A percentile compares a stretch with the other conserved stretches of the same genome.
phyloP scores from a whole-genome alignment of 495 filamentous ascomycete genomes.

The Penicillium verhagenii region DNA sequence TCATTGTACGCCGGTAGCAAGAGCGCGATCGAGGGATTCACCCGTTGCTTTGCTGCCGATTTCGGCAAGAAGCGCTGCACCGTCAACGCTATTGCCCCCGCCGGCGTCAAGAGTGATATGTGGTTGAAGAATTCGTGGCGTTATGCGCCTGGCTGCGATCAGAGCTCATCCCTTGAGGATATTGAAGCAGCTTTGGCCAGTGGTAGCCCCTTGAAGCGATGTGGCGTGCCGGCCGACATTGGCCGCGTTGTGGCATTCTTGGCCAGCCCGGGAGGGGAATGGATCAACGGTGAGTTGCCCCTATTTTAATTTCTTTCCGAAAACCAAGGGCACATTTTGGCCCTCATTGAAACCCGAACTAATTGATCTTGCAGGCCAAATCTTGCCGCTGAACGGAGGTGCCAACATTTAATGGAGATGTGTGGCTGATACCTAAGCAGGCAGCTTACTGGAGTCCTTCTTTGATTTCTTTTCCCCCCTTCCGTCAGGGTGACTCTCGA shows the following conservation, averaged over 20 bases:
- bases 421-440: background rate
- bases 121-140: constrained; percentile 64
- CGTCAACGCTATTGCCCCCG: constrained; percentile 73
- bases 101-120: constrained; percentile 81
- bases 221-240: constrained; percentile 57
- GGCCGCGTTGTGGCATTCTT: constrained; percentile 58
- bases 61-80: constrained; percentile 72
- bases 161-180: constrained; percentile 36
- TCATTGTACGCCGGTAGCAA: constrained; percentile 75
- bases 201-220: constrained; percentile 50
- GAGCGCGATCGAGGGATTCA: constrained; percentile 76
- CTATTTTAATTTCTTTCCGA: no score
- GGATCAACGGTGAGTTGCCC: constrained; percentile 58
- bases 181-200: constrained; percentile 43
- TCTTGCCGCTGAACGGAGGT: constrained; percentile 34
- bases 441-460: no score
- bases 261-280: constrained; percentile 54
- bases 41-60: constrained; percentile 70
- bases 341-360: background rate
- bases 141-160: constrained; percentile 54
- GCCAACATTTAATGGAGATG: constrained; percentile 28
- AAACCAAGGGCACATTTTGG: background rate
- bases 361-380: constrained; percentile 26
- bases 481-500: no score
- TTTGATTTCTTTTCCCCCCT: background rate